phyloP scores from a whole-genome alignment of 106 monocot species.

The Ottelia alismoides region DNA sequence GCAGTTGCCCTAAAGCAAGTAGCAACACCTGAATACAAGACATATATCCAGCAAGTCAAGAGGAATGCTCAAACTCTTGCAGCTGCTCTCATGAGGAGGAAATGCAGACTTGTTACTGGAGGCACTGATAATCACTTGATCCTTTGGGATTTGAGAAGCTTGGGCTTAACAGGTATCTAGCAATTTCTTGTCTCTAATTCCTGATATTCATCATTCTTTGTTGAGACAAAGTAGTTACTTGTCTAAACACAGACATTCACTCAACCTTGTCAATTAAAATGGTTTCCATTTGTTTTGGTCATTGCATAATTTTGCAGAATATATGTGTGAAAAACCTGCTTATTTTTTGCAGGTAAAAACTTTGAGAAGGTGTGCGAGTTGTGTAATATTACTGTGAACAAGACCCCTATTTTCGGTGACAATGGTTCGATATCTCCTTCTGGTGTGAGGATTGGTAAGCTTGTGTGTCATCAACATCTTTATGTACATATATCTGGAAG shows the following conservation, averaged over 20 bases:
- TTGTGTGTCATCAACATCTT: background rate
- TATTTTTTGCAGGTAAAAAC: slow-evolving; percentile 70
- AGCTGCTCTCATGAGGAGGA: slow-evolving; percentile 62
- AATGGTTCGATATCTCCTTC: slow-evolving; percentile 90
- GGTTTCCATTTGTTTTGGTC: too few species aligned
- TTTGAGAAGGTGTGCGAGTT: slow-evolving; percentile 94
- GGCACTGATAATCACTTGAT: slow-evolving; percentile 93
- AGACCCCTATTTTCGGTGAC: slow-evolving; percentile 94
- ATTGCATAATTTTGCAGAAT: too few species aligned
- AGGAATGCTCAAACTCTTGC: slow-evolving; percentile 69
- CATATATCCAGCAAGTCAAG: slow-evolving; percentile 77
- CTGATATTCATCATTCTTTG: background rate
- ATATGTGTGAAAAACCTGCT: too few species aligned
- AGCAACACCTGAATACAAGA: slow-evolving; percentile 56
- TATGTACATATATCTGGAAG: background rate
- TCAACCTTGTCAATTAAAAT: too few species aligned
- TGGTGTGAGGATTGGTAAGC: slow-evolving; percentile 85
- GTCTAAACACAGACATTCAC: too few species aligned
- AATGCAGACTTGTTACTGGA: slow-evolving; percentile 65
- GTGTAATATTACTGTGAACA: slow-evolving; percentile 86
- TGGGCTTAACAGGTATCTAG: slow-evolving; percentile 92
- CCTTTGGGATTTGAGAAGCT: slow-evolving; percentile 80
- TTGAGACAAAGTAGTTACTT: background rate
- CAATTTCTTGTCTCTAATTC: too few species aligned
- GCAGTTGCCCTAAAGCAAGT: slow-evolving; percentile 76